A percentile compares a stretch with the other conserved stretches of the same genome.
Evolutionary conservation across 2,329 filamentous ascomycete species (phyloP).

Genomic region (Dryadomyces quercivorus): DNA sequence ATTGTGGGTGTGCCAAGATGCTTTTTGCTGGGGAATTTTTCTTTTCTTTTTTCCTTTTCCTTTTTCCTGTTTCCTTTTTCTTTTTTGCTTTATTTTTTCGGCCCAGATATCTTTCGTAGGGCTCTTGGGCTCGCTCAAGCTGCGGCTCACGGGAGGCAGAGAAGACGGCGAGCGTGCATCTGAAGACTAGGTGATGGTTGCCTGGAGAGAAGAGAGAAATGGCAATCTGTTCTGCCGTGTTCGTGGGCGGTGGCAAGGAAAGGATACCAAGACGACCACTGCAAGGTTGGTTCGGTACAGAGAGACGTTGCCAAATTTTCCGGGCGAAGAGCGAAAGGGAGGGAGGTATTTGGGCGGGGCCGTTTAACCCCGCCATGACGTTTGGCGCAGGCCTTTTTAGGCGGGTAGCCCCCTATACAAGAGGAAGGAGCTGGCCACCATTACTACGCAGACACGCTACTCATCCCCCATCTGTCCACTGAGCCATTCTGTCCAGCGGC

Average conservation of each 20-base stretch:
- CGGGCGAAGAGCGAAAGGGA: neutral
- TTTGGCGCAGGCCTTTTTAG: neutral
- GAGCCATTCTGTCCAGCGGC: no score
- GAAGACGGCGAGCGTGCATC: no score
- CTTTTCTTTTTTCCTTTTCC: neutral
- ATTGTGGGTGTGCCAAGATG: no score
- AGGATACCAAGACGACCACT: neutral
- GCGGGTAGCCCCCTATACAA: neutral
- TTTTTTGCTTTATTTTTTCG: neutral
- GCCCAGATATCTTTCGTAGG: neutral
- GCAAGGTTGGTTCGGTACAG: no score
- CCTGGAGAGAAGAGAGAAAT: neutral
- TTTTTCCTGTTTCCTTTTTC: no score
- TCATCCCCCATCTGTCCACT: no score
- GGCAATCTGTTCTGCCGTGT: neutral
- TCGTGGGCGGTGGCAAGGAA: neutral
- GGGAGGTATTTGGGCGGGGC: neutral
- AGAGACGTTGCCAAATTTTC: neutral
- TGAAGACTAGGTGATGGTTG: no score
- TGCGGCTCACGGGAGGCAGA: neutral
- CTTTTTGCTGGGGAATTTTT: no score
- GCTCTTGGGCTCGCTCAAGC: neutral
- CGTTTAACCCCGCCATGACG: constrained; percentile 2
- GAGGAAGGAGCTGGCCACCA: neutral
- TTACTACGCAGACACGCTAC: neutral